Percentiles rank a stretch among this genome's conserved stretches.
phyloP scores from a whole-genome alignment of 2,329 filamentous ascomycete genomes.

The Fusarium tupiense region DNA sequence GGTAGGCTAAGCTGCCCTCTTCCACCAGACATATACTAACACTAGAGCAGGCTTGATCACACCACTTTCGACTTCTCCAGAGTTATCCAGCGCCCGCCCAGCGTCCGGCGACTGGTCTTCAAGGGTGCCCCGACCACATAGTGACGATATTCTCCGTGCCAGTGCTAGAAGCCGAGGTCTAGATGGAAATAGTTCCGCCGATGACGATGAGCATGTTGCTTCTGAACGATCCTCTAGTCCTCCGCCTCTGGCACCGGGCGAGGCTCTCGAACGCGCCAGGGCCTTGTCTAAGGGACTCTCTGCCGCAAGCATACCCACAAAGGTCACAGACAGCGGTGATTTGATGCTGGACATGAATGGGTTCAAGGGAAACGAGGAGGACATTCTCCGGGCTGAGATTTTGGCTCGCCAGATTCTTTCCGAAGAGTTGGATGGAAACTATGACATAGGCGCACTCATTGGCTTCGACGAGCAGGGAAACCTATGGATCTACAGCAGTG shows the following conservation, averaged over 20 bases:
- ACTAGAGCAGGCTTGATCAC: constrained; percentile 55
- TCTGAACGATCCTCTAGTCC: constrained; percentile 79
- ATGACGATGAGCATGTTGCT: constrained; percentile 49
- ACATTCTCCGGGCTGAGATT: constrained; percentile 91
- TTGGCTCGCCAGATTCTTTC: constrained; percentile 91
- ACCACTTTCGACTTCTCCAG: constrained; percentile 64
- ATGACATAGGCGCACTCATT: constrained; percentile 95
- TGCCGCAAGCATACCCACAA: constrained; percentile 89
- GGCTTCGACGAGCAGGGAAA: constrained; percentile 96
- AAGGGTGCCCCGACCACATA: constrained; percentile 57
- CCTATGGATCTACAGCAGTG: constrained; percentile 99
- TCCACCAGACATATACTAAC: constrained; percentile 2
- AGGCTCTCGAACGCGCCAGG: constrained; percentile 85
- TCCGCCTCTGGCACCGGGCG: constrained; percentile 73
- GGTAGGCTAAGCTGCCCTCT: constrained; percentile 38
- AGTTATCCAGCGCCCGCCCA: constrained; percentile 57
- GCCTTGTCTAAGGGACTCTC: constrained; percentile 88
- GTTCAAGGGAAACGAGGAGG: constrained; percentile 93
- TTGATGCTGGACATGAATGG: constrained; percentile 98
- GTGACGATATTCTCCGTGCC: constrained; percentile 63
- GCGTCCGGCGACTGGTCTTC: constrained; percentile 63
- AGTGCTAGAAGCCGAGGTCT: constrained; percentile 53
- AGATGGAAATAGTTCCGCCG: constrained; percentile 51
- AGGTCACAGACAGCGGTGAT: constrained; percentile 92
- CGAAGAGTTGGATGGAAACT: constrained; percentile 92